Evolutionary conservation across 306 rosid species (phyloP).

Genomic region (Senna siamea): DNA sequence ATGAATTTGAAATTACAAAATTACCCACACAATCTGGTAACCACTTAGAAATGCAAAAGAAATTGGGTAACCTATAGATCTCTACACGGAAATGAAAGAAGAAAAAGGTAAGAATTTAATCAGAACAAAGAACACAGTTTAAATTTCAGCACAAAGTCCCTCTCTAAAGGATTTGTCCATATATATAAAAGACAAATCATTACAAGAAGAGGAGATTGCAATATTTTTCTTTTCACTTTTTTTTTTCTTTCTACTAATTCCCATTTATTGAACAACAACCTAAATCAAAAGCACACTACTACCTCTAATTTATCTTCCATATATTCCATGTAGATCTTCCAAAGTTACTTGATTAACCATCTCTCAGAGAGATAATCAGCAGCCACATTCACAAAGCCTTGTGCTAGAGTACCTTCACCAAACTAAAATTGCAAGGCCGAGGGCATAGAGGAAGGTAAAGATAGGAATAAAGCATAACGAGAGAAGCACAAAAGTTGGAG

Average conservation of each 20-base stretch:
- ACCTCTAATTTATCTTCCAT: not conserved
- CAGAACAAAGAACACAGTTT: not conserved
- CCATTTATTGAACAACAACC: not conserved
- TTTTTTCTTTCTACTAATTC: not conserved
- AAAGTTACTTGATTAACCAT: not conserved
- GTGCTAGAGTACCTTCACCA: too few species aligned
- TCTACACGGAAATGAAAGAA: too few species aligned
- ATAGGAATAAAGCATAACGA: conserved; percentile 37
- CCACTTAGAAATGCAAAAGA: not conserved
- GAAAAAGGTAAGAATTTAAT: not conserved
- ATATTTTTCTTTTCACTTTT: not conserved
- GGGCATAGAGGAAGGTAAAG: conserved; percentile 36
- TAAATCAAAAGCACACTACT: not conserved
- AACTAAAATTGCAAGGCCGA: conserved; percentile 34
- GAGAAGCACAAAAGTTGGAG: not conserved
- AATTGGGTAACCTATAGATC: too few species aligned
- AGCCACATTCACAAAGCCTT: too few species aligned
- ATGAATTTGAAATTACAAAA: too few species aligned
- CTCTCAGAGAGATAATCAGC: not conserved
- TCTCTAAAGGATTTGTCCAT: not conserved
- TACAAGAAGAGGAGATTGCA: too few species aligned
- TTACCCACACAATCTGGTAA: not conserved
- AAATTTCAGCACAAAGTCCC: not conserved
- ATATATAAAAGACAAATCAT: not conserved
- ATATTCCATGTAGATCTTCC: not conserved